Conservation (phyloP, 768 basidiomycete genomes). For the Pulveroboletus sp. region DNA sequence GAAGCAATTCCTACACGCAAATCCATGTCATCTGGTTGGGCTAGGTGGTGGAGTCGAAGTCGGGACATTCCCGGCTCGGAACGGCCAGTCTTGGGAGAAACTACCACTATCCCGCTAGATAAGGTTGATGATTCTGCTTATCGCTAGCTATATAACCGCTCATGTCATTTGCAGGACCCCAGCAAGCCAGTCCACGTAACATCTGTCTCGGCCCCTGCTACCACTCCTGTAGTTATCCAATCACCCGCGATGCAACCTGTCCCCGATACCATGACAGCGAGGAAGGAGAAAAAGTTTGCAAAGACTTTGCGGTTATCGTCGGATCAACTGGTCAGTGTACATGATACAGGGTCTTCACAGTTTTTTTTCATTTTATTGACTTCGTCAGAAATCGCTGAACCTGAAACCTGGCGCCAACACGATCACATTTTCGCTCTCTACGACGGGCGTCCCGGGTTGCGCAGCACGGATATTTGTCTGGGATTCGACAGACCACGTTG, state of each 20-base stretch:
- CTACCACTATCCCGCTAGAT: slow-evolving; percentile 23
- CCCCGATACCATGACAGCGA: slow-evolving; percentile 3
- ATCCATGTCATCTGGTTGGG: slow-evolving; percentile 69
- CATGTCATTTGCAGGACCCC: slow-evolving; percentile 12
- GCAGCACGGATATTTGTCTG: slow-evolving; percentile 94
- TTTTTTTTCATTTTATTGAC: slow-evolving; percentile 1
- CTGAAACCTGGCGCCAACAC: slow-evolving; percentile 86
- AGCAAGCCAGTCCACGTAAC: neutral
- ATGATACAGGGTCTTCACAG: neutral
- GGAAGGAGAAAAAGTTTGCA: slow-evolving; percentile 60
- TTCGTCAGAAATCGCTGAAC: slow-evolving; percentile 74
- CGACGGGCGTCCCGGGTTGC: slow-evolving; percentile 78
- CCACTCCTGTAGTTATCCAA: slow-evolving; percentile 35
- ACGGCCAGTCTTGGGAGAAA: slow-evolving; percentile 21
- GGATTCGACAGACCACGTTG: slow-evolving; percentile 87
- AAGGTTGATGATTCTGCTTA: slow-evolving; percentile 14
- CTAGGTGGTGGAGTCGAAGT: slow-evolving; percentile 80
- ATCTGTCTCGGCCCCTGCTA: slow-evolving; percentile 42
- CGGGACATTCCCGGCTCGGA: slow-evolving; percentile 31
- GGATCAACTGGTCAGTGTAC: slow-evolving; percentile 75
- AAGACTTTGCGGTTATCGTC: slow-evolving; percentile 93
- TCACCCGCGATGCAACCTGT: slow-evolving; percentile 30
- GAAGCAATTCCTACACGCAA: slow-evolving; percentile 41
- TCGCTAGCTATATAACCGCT: neutral
- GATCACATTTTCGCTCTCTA: slow-evolving; percentile 90